phyloP scores from a whole-genome alignment of 148 eudicot species.

The Selenicereus undatus region DNA sequence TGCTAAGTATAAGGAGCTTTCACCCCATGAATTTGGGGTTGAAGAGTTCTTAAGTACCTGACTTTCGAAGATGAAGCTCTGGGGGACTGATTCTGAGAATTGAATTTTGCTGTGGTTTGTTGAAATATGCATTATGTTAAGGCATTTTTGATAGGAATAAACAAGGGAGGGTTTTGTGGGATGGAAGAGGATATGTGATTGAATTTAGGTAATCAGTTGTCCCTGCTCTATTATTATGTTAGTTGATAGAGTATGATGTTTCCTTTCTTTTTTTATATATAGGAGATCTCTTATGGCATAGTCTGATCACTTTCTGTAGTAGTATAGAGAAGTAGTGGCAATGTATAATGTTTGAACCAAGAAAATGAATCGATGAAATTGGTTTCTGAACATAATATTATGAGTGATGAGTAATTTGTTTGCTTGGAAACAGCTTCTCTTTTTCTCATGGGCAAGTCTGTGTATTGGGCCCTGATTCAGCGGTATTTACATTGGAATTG shows the following conservation, averaged over 20 bases:
- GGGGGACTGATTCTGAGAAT: conserved; percentile 34
- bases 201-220: conserved; percentile 18
- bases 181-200: conserved; percentile 15
- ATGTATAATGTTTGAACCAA: conserved; percentile 6
- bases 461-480: background rate
- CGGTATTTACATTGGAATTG: background rate
- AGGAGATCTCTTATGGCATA: conserved; percentile 12
- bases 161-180: background rate
- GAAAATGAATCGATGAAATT: background rate
- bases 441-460: background rate
- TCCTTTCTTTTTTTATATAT: background rate
- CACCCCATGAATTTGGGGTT: conserved; percentile 67
- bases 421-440: background rate
- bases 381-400: background rate
- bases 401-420: background rate
- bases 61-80: conserved; percentile 69
- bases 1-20: conserved; percentile 58
- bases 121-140: background rate
- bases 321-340: conserved; percentile 9
- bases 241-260: conserved; percentile 7
- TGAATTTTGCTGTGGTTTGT: background rate
- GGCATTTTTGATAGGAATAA: conserved; percentile 7
- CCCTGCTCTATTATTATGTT: conserved; percentile 9
- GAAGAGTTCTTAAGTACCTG: conserved; percentile 64
- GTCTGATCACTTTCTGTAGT: conserved; percentile 9